These are phyloP conservation scores for Bolboschoenus planiculmis DNA, from an alignment of 176 grass and related monocot species.

Conservation along the genomic window DNA sequence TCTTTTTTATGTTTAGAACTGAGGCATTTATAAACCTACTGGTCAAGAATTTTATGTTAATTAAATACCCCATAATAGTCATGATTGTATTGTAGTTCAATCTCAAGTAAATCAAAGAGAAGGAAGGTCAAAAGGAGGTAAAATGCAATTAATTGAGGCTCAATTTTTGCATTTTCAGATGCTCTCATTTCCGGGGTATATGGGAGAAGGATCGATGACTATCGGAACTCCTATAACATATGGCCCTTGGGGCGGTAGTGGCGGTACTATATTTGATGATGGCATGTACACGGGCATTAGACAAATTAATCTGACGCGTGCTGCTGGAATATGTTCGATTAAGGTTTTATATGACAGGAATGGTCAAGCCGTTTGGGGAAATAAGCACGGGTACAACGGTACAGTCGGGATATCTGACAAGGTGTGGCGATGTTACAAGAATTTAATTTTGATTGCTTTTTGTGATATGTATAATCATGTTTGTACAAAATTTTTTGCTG, in stretches of 20 bases:
- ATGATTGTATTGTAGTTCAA: background rate
- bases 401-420: constrained; percentile 54
- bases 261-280: constrained; percentile 92
- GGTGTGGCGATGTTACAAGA: constrained; percentile 27
- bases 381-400: constrained; percentile 59
- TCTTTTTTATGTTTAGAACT: background rate
- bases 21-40: background rate
- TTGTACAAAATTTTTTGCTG: background rate
- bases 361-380: constrained; percentile 79
- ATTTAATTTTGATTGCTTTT: background rate
- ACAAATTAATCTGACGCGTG: constrained; percentile 62
- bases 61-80: background rate
- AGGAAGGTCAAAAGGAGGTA: background rate
- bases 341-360: constrained; percentile 87
- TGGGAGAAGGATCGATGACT: constrained; percentile 40
- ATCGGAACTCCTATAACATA: constrained; percentile 50
- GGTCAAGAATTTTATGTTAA: background rate
- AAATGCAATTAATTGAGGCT: background rate
- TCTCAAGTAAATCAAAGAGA: background rate
- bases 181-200: constrained; percentile 50
- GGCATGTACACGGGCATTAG: constrained; percentile 72
- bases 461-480: background rate
- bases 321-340: constrained; percentile 53
- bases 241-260: constrained; percentile 84
- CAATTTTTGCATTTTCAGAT: constrained; percentile 36